Percentiles rank a stretch among this genome's conserved stretches.
These are phyloP conservation scores for Nepenthes alata DNA, from an alignment of 179 eudicot species.

Conservation along the genomic window DNA sequence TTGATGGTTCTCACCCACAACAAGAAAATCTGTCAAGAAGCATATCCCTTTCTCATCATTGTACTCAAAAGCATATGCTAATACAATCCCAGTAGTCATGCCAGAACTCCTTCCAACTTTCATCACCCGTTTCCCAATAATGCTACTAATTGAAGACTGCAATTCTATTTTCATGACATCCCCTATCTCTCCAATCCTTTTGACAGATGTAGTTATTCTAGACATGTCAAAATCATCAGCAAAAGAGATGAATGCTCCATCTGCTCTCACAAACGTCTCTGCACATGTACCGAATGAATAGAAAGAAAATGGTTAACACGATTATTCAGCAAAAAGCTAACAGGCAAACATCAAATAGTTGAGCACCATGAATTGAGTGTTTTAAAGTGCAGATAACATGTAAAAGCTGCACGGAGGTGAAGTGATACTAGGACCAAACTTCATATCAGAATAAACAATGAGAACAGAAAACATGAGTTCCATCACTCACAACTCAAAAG, in stretches of 20 bases:
- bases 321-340: conserved; percentile 12
- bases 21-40: conserved; percentile 91
- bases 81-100: conserved; percentile 72
- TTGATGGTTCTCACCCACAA: conserved; percentile 93
- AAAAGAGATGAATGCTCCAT: conserved; percentile 95
- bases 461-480: too few relatives aligned
- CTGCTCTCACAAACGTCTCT: conserved; percentile 99
- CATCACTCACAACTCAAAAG: too few relatives aligned
- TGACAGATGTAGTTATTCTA: conserved; percentile 68
- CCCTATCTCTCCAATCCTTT: conserved; percentile 88
- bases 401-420: too few relatives aligned
- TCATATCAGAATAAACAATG: too few relatives aligned
- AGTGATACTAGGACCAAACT: too few relatives aligned
- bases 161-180: conserved; percentile 69
- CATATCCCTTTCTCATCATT: conserved; percentile 97
- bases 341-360: background rate
- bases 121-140: conserved; percentile 82
- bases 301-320: background rate
- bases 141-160: conserved; percentile 71
- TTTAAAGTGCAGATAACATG: too few relatives aligned
- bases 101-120: conserved; percentile 99
- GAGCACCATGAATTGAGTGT: too few relatives aligned
- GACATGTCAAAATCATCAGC: conserved; percentile 85
- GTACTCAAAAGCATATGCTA: conserved; percentile 95
- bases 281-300: conserved; percentile 13